These are phyloP conservation scores for Aureobasidium sp. DNA, from an alignment of 2,329 filamentous ascomycete genomes.

Conservation along the genomic window DNA sequence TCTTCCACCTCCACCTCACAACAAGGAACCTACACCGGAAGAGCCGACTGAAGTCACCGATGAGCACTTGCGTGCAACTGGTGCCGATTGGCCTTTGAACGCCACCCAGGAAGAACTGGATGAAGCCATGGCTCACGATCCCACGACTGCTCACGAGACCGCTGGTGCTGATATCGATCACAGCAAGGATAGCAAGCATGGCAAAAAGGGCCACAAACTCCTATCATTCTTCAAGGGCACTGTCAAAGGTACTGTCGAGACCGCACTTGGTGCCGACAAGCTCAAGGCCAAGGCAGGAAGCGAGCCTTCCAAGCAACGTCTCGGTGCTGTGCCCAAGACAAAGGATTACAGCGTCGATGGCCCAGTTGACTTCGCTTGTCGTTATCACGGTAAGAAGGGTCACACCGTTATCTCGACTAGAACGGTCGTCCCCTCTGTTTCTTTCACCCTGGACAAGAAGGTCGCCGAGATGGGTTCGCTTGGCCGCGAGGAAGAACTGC, in stretches of 20 bases:
- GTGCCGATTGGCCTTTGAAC: conserved; percentile 51
- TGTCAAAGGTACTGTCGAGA: conserved; percentile 65
- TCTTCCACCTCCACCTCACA: conserved; percentile 54
- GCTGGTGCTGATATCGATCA: conserved; percentile 49
- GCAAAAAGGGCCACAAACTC: conserved; percentile 45
- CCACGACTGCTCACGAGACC: conserved; percentile 39
- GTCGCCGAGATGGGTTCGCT: conserved; percentile 36
- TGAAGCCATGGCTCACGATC: conserved; percentile 48
- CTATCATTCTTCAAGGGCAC: conserved; percentile 62
- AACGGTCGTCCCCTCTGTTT: conserved; percentile 60
- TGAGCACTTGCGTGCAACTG: conserved; percentile 45
- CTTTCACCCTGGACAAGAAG: conserved; percentile 52
- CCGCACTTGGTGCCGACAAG: conserved; percentile 63
- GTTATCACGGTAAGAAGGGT: conserved; percentile 64
- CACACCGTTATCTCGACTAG: conserved; percentile 63
- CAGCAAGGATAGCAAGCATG: conserved; percentile 41
- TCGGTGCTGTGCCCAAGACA: conserved; percentile 58
- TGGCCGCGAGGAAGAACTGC: conserved; percentile 42
- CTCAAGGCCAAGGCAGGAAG: conserved; percentile 59
- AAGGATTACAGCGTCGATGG: conserved; percentile 46
- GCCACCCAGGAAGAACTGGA: conserved; percentile 61
- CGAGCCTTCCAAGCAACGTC: conserved; percentile 58
- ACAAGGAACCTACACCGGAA: conserved; percentile 40
- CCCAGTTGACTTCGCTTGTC: conserved; percentile 68
- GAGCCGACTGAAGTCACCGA: conserved; percentile 45